Percentiles rank a stretch among this genome's conserved stretches.
phyloP scores from a whole-genome alignment of 2,329 filamentous ascomycete species.

The Botrytis sinoallii region DNA sequence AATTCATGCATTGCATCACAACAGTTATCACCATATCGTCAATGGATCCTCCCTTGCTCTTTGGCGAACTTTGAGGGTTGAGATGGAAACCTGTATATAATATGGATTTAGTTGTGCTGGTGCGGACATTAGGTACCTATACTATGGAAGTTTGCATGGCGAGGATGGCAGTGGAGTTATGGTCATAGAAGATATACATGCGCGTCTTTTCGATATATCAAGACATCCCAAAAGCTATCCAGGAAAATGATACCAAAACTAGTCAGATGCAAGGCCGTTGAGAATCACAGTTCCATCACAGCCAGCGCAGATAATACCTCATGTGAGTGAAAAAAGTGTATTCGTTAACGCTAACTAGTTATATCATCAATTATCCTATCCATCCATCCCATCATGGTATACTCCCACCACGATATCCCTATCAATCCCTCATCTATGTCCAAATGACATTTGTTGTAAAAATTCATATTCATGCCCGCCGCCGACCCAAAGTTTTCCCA shows the following conservation, averaged over 20 bases:
- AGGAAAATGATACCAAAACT: neutral
- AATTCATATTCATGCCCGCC: constrained; percentile 7
- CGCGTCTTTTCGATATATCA: neutral
- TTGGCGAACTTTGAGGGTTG: neutral
- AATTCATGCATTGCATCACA: neutral
- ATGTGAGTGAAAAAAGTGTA: neutral
- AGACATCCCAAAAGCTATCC: neutral
- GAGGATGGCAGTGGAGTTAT: neutral
- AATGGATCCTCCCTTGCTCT: neutral
- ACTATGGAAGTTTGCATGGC: constrained; percentile 13
- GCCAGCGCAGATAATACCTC: neutral
- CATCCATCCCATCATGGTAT: constrained; percentile 18
- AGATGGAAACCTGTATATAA: neutral
- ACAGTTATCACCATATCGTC: neutral
- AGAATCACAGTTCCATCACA: neutral
- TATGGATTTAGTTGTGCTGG: neutral
- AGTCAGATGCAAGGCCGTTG: neutral
- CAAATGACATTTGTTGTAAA: constrained; percentile 13
- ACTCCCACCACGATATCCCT: constrained; percentile 15
- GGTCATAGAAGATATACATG: neutral
- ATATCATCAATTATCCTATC: constrained; percentile 22
- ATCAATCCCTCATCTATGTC: constrained; percentile 18
- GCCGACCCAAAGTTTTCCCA: constrained; percentile 16
- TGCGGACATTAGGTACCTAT: neutral
- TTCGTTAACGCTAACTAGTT: constrained; percentile 23